Evolutionary conservation across 768 basidiomycete genomes (phyloP).

Genomic region (Favolaschia claudopus): DNA sequence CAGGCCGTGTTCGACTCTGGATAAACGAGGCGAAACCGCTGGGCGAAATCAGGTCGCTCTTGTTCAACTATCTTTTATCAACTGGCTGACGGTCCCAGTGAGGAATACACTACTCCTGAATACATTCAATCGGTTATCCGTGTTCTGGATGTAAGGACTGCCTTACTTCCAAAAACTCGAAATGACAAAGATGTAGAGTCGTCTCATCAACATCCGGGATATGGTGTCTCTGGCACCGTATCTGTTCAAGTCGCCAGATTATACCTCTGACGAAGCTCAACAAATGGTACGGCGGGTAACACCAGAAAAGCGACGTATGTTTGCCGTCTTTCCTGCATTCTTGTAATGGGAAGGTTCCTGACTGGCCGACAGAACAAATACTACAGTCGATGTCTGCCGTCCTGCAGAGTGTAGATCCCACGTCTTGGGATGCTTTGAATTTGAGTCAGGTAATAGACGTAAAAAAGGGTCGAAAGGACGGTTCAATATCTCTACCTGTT

Average conservation of each 20-base stretch:
- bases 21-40: constrained; percentile 54
- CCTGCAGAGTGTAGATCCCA: constrained; percentile 38
- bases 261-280: constrained; percentile 59
- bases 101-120: constrained; percentile 57
- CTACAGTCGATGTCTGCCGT: constrained; percentile 39
- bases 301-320: constrained; percentile 53
- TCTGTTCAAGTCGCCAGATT: constrained; percentile 79
- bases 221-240: constrained; percentile 74
- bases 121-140: constrained; percentile 72
- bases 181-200: constrained; percentile 53
- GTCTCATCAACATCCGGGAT: constrained; percentile 75
- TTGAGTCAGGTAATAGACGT: constrained; percentile 51
- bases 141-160: constrained; percentile 60
- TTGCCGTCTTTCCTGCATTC: background rate
- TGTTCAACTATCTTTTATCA: background rate
- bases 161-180: background rate
- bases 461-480: constrained; percentile 46
- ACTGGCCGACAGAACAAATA: constrained; percentile 36
- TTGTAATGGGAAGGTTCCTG: background rate
- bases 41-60: constrained; percentile 67
- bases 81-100: constrained; percentile 28
- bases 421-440: constrained; percentile 47
- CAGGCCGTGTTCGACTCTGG: constrained; percentile 54
- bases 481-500: constrained; percentile 70
- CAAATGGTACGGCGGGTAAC: constrained; percentile 56